Evolutionary conservation across 2,329 filamentous ascomycete species (phyloP), one percentile per base, ranked within the genome.

Genomic region (Botrytis porri): DNA sequence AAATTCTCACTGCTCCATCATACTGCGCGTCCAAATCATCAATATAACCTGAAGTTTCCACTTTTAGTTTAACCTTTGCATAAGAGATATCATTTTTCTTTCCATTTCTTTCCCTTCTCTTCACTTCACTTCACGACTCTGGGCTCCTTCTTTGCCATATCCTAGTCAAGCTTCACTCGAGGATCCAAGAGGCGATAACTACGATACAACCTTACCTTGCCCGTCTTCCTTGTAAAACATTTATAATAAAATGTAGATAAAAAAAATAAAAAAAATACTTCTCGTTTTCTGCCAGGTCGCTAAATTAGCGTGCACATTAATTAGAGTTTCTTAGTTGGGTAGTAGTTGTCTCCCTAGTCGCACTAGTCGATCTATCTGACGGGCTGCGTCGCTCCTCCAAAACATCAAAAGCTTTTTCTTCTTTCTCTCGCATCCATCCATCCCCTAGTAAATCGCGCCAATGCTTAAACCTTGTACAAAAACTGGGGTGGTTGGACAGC

Each of bases 171-270:
- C 59, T 61, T 61, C 59, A 51, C 14, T 67, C 67, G 61, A 70
- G 67, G 67, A 70, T 70, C 61, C 37, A 69, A 45, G n/a, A 64
- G 45, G 67, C 67, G 67, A 70, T 70, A 70, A 62, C 67, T 48
- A 32, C 67, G 29, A 70, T 48, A 32, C 67, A 39, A 70, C 67
- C 45, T 48, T 60, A 12, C 51, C 51, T 57, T 16, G 4, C 51
- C 51, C 18, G n/a, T n/a, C n/a, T 32, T 32, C n/a, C 51, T 54
- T n/a, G 48, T 54, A n/a, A n/a, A n/a, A 54, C 48, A 54, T 54
- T 54, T 7, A n/a, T 54, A n/a, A n/a, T n/a, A 14, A 14, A n/a
- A 14, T 12, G 12, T 5, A 51, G 25, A 51, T 3, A 51, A 14
- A n/a, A 51, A 51, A n/a, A 25, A 22, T 45, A 14, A n/a, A 51